Evolutionary conservation across 2,329 filamentous ascomycete species (phyloP).

Genomic region (Arthrobotrys sphaeroides): DNA sequence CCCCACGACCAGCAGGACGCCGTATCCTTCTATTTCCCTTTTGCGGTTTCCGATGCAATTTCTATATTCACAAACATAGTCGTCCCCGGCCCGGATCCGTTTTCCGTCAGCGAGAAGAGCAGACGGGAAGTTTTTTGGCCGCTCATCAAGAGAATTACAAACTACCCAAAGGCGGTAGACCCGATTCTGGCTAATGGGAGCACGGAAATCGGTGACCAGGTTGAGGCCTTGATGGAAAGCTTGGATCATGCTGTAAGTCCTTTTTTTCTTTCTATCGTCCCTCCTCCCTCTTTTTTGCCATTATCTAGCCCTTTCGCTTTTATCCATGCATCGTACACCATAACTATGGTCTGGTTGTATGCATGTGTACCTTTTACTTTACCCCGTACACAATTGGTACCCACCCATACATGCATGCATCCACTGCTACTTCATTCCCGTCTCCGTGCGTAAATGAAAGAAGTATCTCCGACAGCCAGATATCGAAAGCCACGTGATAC

Average conservation of each 20-base stretch:
- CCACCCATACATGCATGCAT: neutral
- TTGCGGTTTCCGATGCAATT: slow-evolving; percentile 42
- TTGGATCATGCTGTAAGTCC: slow-evolving; percentile 21
- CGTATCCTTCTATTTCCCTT: slow-evolving; percentile 34
- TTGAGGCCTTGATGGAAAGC: slow-evolving; percentile 32
- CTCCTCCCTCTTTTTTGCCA: neutral
- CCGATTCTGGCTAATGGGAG: slow-evolving; percentile 31
- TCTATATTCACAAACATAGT: slow-evolving; percentile 34
- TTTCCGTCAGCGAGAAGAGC: slow-evolving; percentile 30
- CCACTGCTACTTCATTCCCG: neutral
- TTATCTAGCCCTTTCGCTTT: neutral
- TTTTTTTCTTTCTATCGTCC: neutral
- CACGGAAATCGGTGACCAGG: slow-evolving; percentile 33
- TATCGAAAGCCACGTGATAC: neutral
- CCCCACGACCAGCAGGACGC: slow-evolving; percentile 11
- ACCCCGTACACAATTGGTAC: neutral
- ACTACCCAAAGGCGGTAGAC: slow-evolving; percentile 35
- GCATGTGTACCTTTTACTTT: neutral
- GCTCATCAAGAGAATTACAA: slow-evolving; percentile 36
- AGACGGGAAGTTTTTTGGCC: slow-evolving; percentile 38
- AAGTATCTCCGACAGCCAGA: neutral
- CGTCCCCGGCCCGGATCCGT: slow-evolving; percentile 27
- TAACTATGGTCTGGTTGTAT: too few relatives aligned
- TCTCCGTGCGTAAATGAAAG: neutral
- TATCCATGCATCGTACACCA: too few relatives aligned